These are phyloP conservation scores for Lactarius tabidus DNA, from an alignment of 768 basidiomycete genomes.

Conservation along the genomic window DNA sequence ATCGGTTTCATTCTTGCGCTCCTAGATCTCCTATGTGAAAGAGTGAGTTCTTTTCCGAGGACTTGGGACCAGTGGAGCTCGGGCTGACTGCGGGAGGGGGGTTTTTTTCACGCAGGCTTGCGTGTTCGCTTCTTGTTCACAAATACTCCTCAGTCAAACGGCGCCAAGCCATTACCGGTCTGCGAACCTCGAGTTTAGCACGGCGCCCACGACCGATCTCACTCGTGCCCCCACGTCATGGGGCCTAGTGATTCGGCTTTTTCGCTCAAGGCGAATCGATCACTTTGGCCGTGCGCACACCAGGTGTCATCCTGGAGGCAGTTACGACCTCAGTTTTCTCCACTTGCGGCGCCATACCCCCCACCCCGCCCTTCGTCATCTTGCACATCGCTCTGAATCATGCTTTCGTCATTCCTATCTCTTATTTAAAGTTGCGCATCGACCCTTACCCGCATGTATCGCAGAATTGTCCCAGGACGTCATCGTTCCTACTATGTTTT, in stretches of 20 bases:
- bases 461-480: conserved; percentile 9
- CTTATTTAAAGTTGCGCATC: conserved; percentile 19
- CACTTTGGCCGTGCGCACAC: conserved; percentile 11
- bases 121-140: conserved; percentile 15
- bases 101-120: conserved; percentile 12
- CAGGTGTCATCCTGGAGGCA: conserved; percentile 22
- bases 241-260: conserved; percentile 14
- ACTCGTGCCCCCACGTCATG: conserved; percentile 12
- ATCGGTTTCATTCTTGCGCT: conserved; percentile 15
- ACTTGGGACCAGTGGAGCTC: neutral
- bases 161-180: conserved; percentile 5
- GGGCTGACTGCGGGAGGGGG: neutral
- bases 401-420: conserved; percentile 3
- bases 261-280: conserved; percentile 14
- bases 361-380: conserved; percentile 13
- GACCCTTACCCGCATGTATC: conserved; percentile 15
- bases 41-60: conserved; percentile 10
- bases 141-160: conserved; percentile 11
- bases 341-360: neutral
- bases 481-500: conserved; percentile 10
- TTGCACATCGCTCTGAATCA: conserved; percentile 4
- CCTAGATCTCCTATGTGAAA: conserved; percentile 16
- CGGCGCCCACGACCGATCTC: conserved; percentile 10
- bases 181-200: conserved; percentile 15
- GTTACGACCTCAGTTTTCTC: neutral